Evolutionary conservation across 805 yeast species (phyloP).

Genomic region (Wickerhamiella nectarea): DNA sequence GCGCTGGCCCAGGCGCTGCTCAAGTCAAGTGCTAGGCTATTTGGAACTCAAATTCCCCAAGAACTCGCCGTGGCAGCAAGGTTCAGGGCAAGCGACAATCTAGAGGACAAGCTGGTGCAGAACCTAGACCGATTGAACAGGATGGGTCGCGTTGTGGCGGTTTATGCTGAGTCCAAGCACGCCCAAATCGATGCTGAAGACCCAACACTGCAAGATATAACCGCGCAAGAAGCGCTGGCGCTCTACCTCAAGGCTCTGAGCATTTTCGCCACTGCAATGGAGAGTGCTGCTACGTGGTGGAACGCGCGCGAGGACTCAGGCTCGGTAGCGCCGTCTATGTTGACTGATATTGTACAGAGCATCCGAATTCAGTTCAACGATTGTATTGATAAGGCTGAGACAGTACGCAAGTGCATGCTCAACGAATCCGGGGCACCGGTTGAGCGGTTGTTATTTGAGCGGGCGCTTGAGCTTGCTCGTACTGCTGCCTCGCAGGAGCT

Average conservation of each 20-base stretch:
- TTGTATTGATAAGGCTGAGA: conserved; percentile 77
- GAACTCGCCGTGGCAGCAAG: not conserved
- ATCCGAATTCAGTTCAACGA: conserved; percentile 80
- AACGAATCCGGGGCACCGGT: conserved; percentile 33
- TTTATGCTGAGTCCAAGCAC: conserved; percentile 84
- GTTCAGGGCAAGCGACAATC: not conserved
- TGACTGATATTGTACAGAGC: conserved; percentile 64
- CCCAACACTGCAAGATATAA: conserved; percentile 25
- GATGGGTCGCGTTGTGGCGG: conserved; percentile 75
- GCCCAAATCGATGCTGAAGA: conserved; percentile 40
- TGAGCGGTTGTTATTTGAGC: conserved; percentile 77
- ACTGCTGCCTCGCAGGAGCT: conserved; percentile 83
- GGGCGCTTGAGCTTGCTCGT: conserved; percentile 87
- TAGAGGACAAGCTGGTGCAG: conserved; percentile 18
- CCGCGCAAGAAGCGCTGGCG: conserved; percentile 77
- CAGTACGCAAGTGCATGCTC: conserved; percentile 38
- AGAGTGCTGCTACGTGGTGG: conserved; percentile 87
- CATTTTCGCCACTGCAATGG: conserved; percentile 74
- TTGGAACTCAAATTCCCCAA: conserved; percentile 36
- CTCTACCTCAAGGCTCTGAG: conserved; percentile 75
- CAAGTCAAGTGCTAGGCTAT: conserved; percentile 73
- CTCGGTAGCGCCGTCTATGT: conserved; percentile 13
- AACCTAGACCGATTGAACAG: conserved; percentile 66
- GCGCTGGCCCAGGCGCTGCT: conserved; percentile 81
- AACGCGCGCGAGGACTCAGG: conserved; percentile 6